Percentiles rank a stretch among this genome's conserved stretches.
Evolutionary conservation across 2,329 filamentous ascomycete species (phyloP).

Genomic region (Pochonia chlamydosporia): DNA sequence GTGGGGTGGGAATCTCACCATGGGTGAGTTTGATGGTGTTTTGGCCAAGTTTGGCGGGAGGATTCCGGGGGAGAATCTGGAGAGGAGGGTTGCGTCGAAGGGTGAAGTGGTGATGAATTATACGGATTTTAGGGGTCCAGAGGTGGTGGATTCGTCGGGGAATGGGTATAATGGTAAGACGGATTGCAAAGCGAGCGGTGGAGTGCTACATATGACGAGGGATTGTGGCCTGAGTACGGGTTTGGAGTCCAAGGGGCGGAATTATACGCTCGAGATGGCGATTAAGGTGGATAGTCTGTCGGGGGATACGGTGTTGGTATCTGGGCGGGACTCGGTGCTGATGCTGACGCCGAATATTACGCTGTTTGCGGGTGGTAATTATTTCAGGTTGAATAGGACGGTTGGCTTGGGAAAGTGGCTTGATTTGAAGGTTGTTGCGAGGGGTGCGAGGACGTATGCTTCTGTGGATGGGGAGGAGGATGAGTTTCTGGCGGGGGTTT

Average conservation of each 20-base stretch:
- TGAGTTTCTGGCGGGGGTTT: conserved; percentile 2
- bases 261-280: conserved; percentile 43
- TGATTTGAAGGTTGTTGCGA: not conserved
- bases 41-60: conserved; percentile 9
- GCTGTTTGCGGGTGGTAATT: not conserved
- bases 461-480: not conserved
- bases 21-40: conserved; percentile 8
- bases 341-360: not conserved
- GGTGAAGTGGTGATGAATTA: conserved; percentile 14
- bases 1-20: conserved; percentile 16
- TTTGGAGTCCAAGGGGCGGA: conserved; percentile 45
- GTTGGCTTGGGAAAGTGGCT: not conserved
- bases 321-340: not conserved
- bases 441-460: not conserved
- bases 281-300: not conserved
- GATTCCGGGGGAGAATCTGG: conserved; percentile 16
- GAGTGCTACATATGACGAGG: conserved; percentile 21
- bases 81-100: conserved; percentile 11
- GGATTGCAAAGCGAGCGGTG: conserved; percentile 24
- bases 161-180: conserved; percentile 24
- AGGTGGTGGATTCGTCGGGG: conserved; percentile 12
- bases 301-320: not conserved
- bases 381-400: not conserved
- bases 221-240: conserved; percentile 40
- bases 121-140: conserved; percentile 13